Base-by-base conservation (phyloP, 192 early-diverging fungal species). In the Backusella psychrophila region DNA sequence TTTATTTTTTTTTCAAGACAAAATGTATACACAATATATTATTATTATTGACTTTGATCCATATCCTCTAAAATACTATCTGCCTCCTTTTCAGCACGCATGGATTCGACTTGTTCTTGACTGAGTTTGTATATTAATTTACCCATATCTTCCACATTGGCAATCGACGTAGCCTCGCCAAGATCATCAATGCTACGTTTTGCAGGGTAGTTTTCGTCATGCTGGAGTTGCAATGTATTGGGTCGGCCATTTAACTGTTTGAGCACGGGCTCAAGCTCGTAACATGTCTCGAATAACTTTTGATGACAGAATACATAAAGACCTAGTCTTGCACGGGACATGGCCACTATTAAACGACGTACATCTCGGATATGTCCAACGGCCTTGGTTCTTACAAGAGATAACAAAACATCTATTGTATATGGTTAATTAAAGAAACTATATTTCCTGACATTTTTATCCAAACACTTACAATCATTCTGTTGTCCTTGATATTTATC, bases 401-500 rank as follows among this genome's bases (percentile, higher is more conserved):
- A 98, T 33, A 98, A 79, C 2, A 99, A 86, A 15, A 99, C 89
- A 87, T 93, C 89, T 90, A 15, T 26, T 41, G 49, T 65, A 36
- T 35, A 6, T 65, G 56, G 53, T 36, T 26, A 36, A 33, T 9
- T 68, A 66, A 23, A 66, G 19, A 53, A 68, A 74, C 23, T 23
- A 9, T 46, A 46, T 49, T 4, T 15, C 15, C 14, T 6, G n/a
- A 14, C n/a, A 31, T 66, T n/a, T n/a, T n/a, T n/a, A 33, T 44
- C 17, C 5, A 44, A 39, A 44, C n/a, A 81, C 82, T 85, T 87
- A 90, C 89, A 97, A 83, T 99, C 97, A 72, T 92, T 93, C 71
- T 96, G 95, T 82, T 96, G 94, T 46, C 97, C 98, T 85, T 99
- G 98, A 81, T 91, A 99, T 81, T 96, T 93, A 80, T 99, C 98